These are phyloP conservation scores for Brettanomyces sp. DNA, from an alignment of 805 yeast species.

Conservation along the genomic window DNA sequence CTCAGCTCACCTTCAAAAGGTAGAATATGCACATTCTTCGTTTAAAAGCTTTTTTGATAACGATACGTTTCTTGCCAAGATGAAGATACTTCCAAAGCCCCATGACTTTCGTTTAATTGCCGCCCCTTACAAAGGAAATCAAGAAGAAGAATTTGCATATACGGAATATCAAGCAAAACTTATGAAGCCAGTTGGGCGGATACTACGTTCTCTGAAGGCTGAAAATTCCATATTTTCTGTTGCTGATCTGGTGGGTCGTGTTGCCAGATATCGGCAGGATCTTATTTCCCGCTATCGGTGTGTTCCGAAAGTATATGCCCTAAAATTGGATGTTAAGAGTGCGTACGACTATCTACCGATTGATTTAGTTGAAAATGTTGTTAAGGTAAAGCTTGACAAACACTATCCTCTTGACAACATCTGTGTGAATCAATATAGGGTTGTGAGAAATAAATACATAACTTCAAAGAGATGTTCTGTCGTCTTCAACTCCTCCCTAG, in stretches of 20 bases:
- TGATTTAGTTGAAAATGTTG: conserved; percentile 15
- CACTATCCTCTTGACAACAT: conserved; percentile 7
- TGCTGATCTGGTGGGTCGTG: conserved; percentile 31
- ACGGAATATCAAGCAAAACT: conserved; percentile 26
- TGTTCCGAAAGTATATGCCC: conserved; percentile 34
- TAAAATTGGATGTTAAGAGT: conserved; percentile 67
- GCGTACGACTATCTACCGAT: conserved; percentile 72
- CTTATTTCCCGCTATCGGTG: conserved; percentile 11
- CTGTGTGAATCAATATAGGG: conserved; percentile 6
- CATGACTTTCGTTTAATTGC: conserved; percentile 53
- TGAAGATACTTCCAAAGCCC: conserved; percentile 52
- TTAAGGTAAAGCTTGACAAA: conserved; percentile 12
- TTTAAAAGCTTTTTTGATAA: conserved; percentile 12
- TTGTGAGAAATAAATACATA: conserved; percentile 1
- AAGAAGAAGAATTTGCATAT: conserved; percentile 26
- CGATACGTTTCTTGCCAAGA: conserved; percentile 28
- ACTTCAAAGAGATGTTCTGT: conserved; percentile 1
- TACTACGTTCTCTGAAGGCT: conserved; percentile 12
- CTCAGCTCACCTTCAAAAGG: conserved; percentile 24
- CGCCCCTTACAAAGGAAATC: conserved; percentile 36
- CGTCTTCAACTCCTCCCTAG: not conserved
- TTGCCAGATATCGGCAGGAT: conserved; percentile 29
- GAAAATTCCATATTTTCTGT: conserved; percentile 22
- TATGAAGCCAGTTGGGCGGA: conserved; percentile 34
- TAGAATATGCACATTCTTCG: conserved; percentile 7